These are phyloP conservation scores for Aspergillus sp. DNA, from an alignment of 2,329 filamentous ascomycete species.

Conservation along the genomic window DNA sequence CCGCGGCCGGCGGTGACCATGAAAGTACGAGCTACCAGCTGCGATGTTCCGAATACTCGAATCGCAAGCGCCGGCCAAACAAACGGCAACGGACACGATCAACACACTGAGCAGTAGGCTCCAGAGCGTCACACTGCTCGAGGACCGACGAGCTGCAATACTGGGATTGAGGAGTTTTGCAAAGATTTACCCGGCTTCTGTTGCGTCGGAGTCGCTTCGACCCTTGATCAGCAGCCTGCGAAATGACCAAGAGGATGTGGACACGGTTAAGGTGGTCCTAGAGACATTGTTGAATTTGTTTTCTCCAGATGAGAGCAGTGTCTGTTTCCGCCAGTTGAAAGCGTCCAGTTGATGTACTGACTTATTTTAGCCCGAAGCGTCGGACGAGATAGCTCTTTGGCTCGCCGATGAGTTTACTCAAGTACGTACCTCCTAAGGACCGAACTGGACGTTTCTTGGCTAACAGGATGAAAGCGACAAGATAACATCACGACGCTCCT, in stretches of 20 bases:
- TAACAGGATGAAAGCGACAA: slow-evolving; percentile 62
- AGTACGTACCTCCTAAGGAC: slow-evolving; percentile 39
- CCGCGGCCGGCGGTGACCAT: slow-evolving; percentile 33
- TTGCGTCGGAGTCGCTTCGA: slow-evolving; percentile 85
- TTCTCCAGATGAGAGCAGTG: slow-evolving; percentile 57
- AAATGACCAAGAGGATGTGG: slow-evolving; percentile 88
- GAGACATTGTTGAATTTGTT: slow-evolving; percentile 96
- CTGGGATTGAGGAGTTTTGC: slow-evolving; percentile 90
- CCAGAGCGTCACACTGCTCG: slow-evolving; percentile 80
- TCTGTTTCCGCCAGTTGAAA: slow-evolving; percentile 29
- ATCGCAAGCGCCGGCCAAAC: slow-evolving; percentile 78
- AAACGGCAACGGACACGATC: slow-evolving; percentile 93
- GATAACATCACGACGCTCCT: slow-evolving; percentile 91
- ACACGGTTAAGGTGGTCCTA: slow-evolving; percentile 89
- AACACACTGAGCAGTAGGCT: slow-evolving; percentile 80
- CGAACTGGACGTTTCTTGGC: slow-evolving; percentile 19
- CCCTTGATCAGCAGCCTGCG: slow-evolving; percentile 77
- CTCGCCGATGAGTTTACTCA: slow-evolving; percentile 97
- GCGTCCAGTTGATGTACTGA: slow-evolving; percentile 13
- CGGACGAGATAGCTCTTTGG: slow-evolving; percentile 93
- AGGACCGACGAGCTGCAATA: slow-evolving; percentile 90
- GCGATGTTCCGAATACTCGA: slow-evolving; percentile 54
- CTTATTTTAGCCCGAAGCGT: slow-evolving; percentile 68
- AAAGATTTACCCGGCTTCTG: slow-evolving; percentile 91
- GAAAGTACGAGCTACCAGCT: slow-evolving; percentile 28